A percentile compares a stretch with the other conserved stretches of the same genome.
These are phyloP conservation scores for Plasmodium berghei DNA, from an alignment of 169 alveolate genomes.

Conservation along the genomic window DNA sequence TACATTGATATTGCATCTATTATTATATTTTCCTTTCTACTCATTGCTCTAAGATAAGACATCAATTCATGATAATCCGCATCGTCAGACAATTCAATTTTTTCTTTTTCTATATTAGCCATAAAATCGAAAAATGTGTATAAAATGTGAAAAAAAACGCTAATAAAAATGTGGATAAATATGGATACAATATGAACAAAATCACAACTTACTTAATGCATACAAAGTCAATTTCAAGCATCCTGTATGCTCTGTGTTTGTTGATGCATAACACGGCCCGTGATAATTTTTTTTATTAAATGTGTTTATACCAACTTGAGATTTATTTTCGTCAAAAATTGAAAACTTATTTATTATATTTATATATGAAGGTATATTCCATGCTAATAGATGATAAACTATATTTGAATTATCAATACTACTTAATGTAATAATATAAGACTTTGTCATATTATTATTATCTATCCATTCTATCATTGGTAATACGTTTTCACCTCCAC, in stretches of 20 bases:
- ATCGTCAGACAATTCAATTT: slow-evolving; percentile 56
- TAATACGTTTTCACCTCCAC: slow-evolving; percentile 54
- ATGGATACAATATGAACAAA: no score
- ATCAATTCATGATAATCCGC: slow-evolving; percentile 62
- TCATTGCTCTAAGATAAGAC: slow-evolving; percentile 41
- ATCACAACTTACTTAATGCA: slow-evolving; percentile 36
- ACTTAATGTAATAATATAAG: slow-evolving; percentile 47
- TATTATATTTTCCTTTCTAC: slow-evolving; percentile 22
- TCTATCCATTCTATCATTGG: slow-evolving; percentile 59
- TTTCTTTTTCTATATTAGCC: slow-evolving; percentile 16
- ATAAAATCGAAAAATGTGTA: not conserved
- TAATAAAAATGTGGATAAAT: no score
- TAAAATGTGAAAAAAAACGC: not conserved
- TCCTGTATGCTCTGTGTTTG: not conserved
- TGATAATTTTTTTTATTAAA: slow-evolving; percentile 21
- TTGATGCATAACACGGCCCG: slow-evolving; percentile 15
- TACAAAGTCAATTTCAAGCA: slow-evolving; percentile 43
- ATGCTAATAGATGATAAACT: slow-evolving; percentile 33
- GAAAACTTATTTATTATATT: slow-evolving; percentile 32
- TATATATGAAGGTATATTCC: slow-evolving; percentile 62
- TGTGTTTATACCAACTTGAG: slow-evolving; percentile 29
- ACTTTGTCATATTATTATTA: slow-evolving; percentile 45
- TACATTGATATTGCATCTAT: slow-evolving; percentile 31
- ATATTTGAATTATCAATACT: slow-evolving; percentile 7
- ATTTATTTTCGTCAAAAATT: slow-evolving; percentile 27